Percentiles rank a stretch among this genome's conserved stretches.
These are phyloP conservation scores for Amaranthus tricolor DNA, from an alignment of 179 eudicot species.

Conservation along the genomic window DNA sequence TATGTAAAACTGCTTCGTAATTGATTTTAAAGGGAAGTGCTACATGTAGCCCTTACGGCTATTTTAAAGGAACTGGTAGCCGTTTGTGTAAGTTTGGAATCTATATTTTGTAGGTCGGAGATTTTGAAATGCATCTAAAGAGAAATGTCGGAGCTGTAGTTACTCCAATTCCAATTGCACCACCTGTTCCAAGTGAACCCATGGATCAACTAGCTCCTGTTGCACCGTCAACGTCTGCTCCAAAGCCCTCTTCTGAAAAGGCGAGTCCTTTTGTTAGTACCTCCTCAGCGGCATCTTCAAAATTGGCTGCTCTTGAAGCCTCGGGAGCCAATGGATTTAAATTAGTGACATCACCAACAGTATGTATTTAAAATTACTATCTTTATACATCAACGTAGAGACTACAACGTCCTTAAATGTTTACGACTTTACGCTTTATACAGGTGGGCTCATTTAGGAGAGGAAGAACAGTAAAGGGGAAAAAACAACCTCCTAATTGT, in stretches of 20 bases:
- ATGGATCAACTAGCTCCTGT: conserved; percentile 46
- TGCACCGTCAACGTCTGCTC: conserved; percentile 39
- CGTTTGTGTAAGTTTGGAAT: not conserved
- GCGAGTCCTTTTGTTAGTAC: conserved; percentile 56
- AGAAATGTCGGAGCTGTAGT: conserved; percentile 55
- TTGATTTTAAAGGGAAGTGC: not conserved
- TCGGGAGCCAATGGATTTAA: conserved; percentile 70
- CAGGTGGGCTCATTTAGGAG: conserved; percentile 88
- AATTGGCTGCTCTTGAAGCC: conserved; percentile 77
- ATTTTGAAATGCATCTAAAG: conserved; percentile 84
- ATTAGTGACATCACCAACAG: conserved; percentile 74
- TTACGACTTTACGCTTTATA: not conserved
- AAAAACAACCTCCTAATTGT: conserved; percentile 69
- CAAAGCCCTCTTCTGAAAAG: conserved; percentile 56
- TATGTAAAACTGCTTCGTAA: not conserved
- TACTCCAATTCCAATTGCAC: conserved; percentile 41
- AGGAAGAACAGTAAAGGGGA: conserved; percentile 72
- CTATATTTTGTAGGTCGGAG: conserved; percentile 54
- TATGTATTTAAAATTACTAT: conserved; percentile 33
- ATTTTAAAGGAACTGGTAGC: not conserved
- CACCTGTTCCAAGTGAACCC: conserved; percentile 60
- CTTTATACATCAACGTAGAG: not conserved
- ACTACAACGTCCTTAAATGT: conserved; percentile 10
- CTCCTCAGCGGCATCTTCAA: conserved; percentile 45
- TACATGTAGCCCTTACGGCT: no score